Base-by-base conservation (phyloP, 768 basidiomycete species). In the Sporobolomyces phaffii region DNA sequence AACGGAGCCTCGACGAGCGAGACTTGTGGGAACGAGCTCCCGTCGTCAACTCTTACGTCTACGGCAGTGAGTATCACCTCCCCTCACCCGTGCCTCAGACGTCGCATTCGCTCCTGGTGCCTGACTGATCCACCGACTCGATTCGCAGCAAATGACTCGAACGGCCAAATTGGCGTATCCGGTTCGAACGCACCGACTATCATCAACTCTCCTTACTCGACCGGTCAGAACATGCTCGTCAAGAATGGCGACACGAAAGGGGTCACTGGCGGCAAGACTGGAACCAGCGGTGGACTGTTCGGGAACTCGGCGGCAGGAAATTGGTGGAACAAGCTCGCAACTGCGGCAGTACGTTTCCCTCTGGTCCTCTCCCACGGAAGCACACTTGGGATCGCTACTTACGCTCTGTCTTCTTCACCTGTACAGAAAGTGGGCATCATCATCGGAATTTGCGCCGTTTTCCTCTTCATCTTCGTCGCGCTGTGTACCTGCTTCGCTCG, bases 191-290 rank as follows among this genome's bases (percentile, higher is more conserved):
- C 59, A 6, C n/a, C 11, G 20, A 72, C 70, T 1, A 33, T 72
- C 44, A 72, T 72, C 54, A 68, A 68, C 60, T 53, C 49, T 13
- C 59, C 65, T 3, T 64, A 61, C 58, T 62, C 59, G 31, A 72
- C 70, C 8, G 70, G 70, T 1, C 60, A 62, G 38, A 64, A 72
- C 60, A 72, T 71, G 70, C 15, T 67, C 59, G 29, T 67, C 70
- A 56, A 62, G 66, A 68, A 68, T 36, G 66, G 66, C 47, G 57
- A 68, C 28, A 68, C 66, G 7, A 59, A 65, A 31, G 64, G 60
- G 40, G 64, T 64, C 18, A 61, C 51, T 4, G 54, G 38, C 6
- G 57, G 40, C 13, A 33, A 47, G 10, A 49, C 31, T 9, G 45
- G 61, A 28, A 53, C 28, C 10, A 26, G 24, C 9, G 54, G 56